Evolutionary conservation across 2,329 filamentous ascomycete genomes (phyloP).

Genomic region (Aspergillus ustus): DNA sequence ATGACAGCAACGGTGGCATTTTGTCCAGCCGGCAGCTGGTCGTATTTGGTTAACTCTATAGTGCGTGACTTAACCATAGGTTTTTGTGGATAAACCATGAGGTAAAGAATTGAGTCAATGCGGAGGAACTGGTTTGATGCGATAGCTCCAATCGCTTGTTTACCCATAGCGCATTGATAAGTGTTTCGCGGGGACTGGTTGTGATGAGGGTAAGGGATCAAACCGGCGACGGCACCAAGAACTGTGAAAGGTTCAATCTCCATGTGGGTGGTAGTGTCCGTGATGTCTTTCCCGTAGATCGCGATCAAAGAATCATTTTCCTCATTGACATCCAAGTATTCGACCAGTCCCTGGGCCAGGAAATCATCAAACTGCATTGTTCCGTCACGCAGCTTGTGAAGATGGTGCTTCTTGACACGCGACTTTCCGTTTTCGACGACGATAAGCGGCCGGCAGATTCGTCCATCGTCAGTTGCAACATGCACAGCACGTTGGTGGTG

Average conservation of each 20-base stretch:
- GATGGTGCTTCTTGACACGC: slow-evolving; percentile 76
- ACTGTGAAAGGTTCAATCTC: slow-evolving; percentile 99
- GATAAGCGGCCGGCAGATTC: slow-evolving; percentile 94
- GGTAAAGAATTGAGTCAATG: slow-evolving; percentile 93
- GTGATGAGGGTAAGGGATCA: slow-evolving; percentile 98
- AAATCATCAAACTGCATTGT: slow-evolving; percentile 94
- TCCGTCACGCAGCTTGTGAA: slow-evolving; percentile 80
- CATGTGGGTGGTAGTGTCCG: slow-evolving; percentile 82
- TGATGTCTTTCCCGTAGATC: slow-evolving; percentile 84
- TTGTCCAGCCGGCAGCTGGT: slow-evolving; percentile 94
- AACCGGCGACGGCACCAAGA: slow-evolving; percentile 88
- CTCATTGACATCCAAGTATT: slow-evolving; percentile 97
- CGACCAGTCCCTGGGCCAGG: slow-evolving; percentile 83
- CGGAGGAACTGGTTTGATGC: slow-evolving; percentile 97
- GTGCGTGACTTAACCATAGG: slow-evolving; percentile 98
- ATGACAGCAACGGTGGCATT: slow-evolving; percentile 98
- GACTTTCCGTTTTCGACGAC: slow-evolving; percentile 88
- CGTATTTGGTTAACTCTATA: slow-evolving; percentile 94
- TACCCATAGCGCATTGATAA: slow-evolving; percentile 99
- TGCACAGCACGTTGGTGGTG: slow-evolving; percentile 89
- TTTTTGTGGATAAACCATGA: slow-evolving; percentile 96
- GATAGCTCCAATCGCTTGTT: slow-evolving; percentile 98
- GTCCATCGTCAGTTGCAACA: slow-evolving; percentile 94
- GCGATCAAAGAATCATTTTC: slow-evolving; percentile 96
- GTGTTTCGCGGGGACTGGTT: slow-evolving; percentile 99